These are phyloP conservation scores for Irpex sp. DNA, from an alignment of 1,284 basidiomycete genomes.

Conservation along the genomic window DNA sequence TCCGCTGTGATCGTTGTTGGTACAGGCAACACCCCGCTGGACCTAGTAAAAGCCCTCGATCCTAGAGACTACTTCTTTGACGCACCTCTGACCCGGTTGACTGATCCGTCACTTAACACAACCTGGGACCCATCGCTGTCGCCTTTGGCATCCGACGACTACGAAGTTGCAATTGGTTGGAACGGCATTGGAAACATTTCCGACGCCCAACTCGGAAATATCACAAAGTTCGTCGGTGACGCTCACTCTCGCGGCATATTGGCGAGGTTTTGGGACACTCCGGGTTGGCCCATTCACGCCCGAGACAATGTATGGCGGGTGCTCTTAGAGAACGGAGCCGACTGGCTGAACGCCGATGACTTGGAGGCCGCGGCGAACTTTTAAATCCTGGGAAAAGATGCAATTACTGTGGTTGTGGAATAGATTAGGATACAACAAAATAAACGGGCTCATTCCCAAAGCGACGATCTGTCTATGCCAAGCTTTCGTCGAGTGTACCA, in stretches of 20 bases:
- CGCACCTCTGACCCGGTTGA: conserved; percentile 43
- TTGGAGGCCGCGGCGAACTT: conserved; percentile 42
- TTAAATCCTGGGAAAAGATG: conserved; percentile 16
- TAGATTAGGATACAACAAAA: conserved; percentile 16
- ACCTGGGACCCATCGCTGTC: conserved; percentile 41
- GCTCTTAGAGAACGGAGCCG: conserved; percentile 40
- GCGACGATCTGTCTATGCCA: conserved; percentile 28
- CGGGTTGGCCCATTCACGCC: conserved; percentile 44
- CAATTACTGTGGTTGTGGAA: conserved; percentile 2
- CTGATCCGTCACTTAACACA: conserved; percentile 31
- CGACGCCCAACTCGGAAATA: conserved; percentile 32
- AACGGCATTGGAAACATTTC: conserved; percentile 41
- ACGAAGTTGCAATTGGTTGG: conserved; percentile 44
- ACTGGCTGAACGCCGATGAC: conserved; percentile 56
- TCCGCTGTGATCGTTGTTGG: conserved; percentile 45
- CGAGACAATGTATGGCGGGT: conserved; percentile 41
- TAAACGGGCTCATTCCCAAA: conserved; percentile 27
- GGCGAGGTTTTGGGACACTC: conserved; percentile 52
- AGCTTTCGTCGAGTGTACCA: conserved; percentile 32
- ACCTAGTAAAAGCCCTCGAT: conserved; percentile 38
- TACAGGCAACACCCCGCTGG: conserved; percentile 54
- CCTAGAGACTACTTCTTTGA: conserved; percentile 54
- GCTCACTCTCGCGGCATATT: conserved; percentile 43
- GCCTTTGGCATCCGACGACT: conserved; percentile 50
- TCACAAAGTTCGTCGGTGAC: conserved; percentile 37